phyloP scores from a whole-genome alignment of 176 grass and related monocot genomes.

The Pharus latifolius region DNA sequence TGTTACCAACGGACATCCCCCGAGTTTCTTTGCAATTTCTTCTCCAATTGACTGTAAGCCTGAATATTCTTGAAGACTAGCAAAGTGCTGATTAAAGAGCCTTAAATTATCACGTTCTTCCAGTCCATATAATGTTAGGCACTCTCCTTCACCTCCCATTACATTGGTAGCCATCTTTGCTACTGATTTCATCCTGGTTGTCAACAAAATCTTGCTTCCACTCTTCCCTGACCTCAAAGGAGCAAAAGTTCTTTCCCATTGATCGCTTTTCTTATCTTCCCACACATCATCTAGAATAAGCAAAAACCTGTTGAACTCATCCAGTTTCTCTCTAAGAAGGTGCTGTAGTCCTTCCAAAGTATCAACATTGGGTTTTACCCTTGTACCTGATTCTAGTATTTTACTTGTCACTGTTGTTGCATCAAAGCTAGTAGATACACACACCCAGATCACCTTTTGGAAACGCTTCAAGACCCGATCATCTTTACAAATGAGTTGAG shows the following conservation, averaged over 20 bases:
- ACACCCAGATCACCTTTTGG: constrained; percentile 12
- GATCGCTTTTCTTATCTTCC: neutral
- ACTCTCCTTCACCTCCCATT: neutral
- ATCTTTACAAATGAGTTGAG: constrained; percentile 6
- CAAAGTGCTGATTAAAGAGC: constrained; percentile 22
- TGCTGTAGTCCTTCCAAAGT: constrained; percentile 9
- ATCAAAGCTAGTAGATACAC: constrained; percentile 14
- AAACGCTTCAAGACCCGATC: neutral
- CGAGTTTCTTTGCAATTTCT: constrained; percentile 8
- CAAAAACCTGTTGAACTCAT: neutral
- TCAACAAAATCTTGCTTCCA: constrained; percentile 31
- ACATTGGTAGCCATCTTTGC: neutral
- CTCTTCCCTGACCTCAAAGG: neutral
- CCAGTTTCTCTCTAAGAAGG: neutral
- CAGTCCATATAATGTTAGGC: neutral
- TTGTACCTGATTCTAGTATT: neutral
- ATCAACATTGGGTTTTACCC: neutral
- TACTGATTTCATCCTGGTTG: constrained; percentile 5
- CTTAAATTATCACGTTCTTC: neutral
- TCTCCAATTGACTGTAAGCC: neutral
- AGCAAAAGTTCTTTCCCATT: constrained; percentile 26
- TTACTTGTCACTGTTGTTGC: neutral
- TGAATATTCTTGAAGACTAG: neutral
- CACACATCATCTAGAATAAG: constrained; percentile 38
- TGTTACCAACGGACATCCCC: constrained; percentile 27